phyloP scores from a whole-genome alignment of 1,139 yeast genomes.

The Geotrichum aggregatum region DNA sequence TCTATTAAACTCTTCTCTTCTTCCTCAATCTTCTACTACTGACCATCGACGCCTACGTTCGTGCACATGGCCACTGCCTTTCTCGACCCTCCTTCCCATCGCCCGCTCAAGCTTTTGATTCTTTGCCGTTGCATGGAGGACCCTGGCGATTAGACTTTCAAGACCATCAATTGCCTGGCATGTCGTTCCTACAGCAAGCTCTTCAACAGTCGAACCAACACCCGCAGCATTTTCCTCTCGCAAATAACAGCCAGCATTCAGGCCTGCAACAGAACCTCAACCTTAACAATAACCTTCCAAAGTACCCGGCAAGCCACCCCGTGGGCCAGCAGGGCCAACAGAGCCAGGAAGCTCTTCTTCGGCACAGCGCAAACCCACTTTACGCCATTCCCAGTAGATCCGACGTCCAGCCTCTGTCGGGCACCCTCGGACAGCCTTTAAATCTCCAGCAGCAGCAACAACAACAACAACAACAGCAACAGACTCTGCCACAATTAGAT shows the following conservation, averaged over 20 bases:
- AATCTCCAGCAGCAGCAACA: conserved; percentile 17
- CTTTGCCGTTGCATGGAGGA: background rate
- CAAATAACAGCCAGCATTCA: background rate
- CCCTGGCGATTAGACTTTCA: background rate
- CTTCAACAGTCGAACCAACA: conserved; percentile 7
- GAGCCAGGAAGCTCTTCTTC: background rate
- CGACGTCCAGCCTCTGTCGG: conserved; percentile 10
- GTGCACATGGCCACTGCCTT: background rate
- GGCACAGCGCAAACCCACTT: conserved; percentile 6
- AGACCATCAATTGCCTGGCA: background rate
- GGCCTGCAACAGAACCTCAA: conserved; percentile 2
- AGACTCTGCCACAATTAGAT: conserved; percentile 4
- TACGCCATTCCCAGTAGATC: conserved; percentile 6
- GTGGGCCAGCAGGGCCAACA: too few species aligned
- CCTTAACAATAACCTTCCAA: conserved; percentile 2
- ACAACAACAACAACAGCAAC: conserved; percentile 19
- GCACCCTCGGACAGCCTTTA: background rate
- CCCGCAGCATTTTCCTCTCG: background rate
- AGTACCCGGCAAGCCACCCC: conserved; percentile 4
- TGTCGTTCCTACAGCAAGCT: conserved; percentile 9
- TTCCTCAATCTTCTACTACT: too few species aligned
- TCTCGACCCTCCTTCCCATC: background rate
- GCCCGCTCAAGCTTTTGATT: background rate
- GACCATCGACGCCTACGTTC: too few species aligned
- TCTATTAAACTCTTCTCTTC: conserved; percentile 4